A percentile compares a stretch with the other conserved stretches of the same genome.
Evolutionary conservation across 1,284 basidiomycete genomes (phyloP).

Genomic region (Acaromyces ingoldii): DNA sequence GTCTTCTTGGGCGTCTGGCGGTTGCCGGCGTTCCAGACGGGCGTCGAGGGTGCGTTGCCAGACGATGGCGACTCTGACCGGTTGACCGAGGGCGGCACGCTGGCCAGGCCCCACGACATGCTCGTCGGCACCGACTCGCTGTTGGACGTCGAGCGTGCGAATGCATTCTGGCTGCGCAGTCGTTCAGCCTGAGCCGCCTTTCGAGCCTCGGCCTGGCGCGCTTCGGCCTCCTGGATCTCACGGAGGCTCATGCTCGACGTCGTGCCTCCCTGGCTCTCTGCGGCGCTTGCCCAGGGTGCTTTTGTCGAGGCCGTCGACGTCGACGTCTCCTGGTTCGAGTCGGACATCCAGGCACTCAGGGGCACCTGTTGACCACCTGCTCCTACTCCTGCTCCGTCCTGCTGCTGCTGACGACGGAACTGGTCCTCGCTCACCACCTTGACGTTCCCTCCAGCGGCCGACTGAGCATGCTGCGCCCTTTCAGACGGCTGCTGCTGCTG

Average conservation of each 20-base stretch:
- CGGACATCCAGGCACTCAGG: constrained; percentile 27
- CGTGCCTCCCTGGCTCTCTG: constrained; percentile 19
- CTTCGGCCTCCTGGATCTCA: constrained; percentile 93
- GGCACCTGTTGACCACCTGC: constrained; percentile 10
- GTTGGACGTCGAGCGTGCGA: constrained; percentile 15
- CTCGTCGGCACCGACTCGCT: constrained; percentile 25
- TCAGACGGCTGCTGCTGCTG: not conserved
- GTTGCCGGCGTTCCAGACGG: constrained; percentile 27
- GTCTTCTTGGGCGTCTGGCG: constrained; percentile 67
- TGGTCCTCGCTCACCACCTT: constrained; percentile 36
- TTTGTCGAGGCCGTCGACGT: constrained; percentile 26
- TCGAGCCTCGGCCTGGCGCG: constrained; percentile 67
- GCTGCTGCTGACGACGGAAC: constrained; percentile 17
- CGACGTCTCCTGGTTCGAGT: constrained; percentile 12
- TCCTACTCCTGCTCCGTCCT: not conserved
- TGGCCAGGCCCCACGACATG: constrained; percentile 55
- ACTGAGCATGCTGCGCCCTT: not conserved
- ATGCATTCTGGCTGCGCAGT: constrained; percentile 36
- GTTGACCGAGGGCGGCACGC: constrained; percentile 57
- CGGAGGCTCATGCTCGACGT: constrained; percentile 61
- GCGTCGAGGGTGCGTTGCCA: constrained; percentile 60
- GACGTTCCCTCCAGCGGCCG: constrained; percentile 19
- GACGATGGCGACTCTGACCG: constrained; percentile 63
- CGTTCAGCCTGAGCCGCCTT: constrained; percentile 56
- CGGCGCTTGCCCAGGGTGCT: constrained; percentile 42